A percentile compares a stretch with the other conserved stretches of the same genome.
Evolutionary conservation across 1,284 basidiomycete species (phyloP).

Genomic region (Melampsora occidentalis): DNA sequence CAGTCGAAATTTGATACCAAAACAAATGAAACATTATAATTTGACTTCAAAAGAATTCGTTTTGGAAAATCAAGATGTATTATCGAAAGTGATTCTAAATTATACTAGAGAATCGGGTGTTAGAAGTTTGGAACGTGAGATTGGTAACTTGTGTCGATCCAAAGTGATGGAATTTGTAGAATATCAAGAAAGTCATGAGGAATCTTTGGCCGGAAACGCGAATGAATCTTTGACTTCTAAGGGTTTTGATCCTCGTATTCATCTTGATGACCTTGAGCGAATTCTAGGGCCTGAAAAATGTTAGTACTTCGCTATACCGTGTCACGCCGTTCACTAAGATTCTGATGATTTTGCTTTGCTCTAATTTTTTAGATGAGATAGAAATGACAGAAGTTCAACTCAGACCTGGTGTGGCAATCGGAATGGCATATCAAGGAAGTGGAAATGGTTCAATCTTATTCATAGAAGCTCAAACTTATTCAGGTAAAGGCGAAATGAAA

Average conservation of each 20-base stretch:
- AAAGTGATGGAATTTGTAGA: conserved; percentile 88
- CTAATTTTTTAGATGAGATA: conserved; percentile 32
- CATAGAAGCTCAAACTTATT: conserved; percentile 47
- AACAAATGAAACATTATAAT: conserved; percentile 75
- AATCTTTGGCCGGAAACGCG: conserved; percentile 45
- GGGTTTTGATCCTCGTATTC: conserved; percentile 66
- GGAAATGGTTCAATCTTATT: conserved; percentile 82
- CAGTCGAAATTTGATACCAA: conserved; percentile 68
- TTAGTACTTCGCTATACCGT: conserved; percentile 43
- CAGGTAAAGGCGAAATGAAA: conserved; percentile 46
- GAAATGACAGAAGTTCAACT: conserved; percentile 25
- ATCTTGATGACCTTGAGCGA: conserved; percentile 70
- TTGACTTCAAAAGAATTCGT: conserved; percentile 58
- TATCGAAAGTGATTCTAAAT: conserved; percentile 68
- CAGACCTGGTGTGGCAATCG: conserved; percentile 60
- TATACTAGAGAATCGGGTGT: conserved; percentile 90
- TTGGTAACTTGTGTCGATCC: conserved; percentile 76
- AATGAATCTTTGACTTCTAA: conserved; percentile 44
- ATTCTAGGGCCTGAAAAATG: conserved; percentile 78
- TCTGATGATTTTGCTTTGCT: background rate
- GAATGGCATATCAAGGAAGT: conserved; percentile 80
- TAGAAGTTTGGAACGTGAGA: conserved; percentile 79
- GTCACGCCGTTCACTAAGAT: conserved; percentile 56
- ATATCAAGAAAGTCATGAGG: conserved; percentile 59
- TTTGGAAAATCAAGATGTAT: conserved; percentile 65